A percentile compares a stretch with the other conserved stretches of the same genome.
These are phyloP conservation scores for Crucihimalaya himalaica DNA, from an alignment of 345 rosid species.

Conservation along the genomic window DNA sequence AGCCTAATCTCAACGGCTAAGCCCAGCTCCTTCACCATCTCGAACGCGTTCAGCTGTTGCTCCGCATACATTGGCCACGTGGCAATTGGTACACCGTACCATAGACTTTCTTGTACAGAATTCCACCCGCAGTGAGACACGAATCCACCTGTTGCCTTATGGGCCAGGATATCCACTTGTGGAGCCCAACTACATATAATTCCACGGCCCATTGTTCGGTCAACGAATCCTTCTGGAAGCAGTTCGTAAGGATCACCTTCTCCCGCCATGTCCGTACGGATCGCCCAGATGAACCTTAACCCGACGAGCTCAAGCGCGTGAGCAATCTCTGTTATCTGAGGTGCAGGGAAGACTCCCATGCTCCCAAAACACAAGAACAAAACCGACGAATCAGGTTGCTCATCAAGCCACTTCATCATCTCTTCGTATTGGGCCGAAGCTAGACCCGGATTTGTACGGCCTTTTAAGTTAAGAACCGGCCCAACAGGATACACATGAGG, in stretches of 20 bases:
- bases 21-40: slow-evolving; percentile 46
- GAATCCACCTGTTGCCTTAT: slow-evolving; percentile 56
- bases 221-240: slow-evolving; percentile 56
- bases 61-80: slow-evolving; percentile 60
- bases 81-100: slow-evolving; percentile 53
- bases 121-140: slow-evolving; percentile 80
- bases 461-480: slow-evolving; percentile 48
- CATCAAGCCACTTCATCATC: slow-evolving; percentile 51
- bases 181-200: slow-evolving; percentile 66
- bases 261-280: slow-evolving; percentile 34
- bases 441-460: slow-evolving; percentile 6
- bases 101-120: slow-evolving; percentile 50
- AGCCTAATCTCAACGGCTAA: slow-evolving; percentile 50
- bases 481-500: slow-evolving; percentile 50
- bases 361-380: slow-evolving; percentile 73
- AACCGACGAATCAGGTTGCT: slow-evolving; percentile 51
- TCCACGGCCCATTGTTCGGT: slow-evolving; percentile 46
- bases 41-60: slow-evolving; percentile 56
- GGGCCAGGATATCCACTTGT: slow-evolving; percentile 47
- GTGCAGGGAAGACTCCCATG: slow-evolving; percentile 52
- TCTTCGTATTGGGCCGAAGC: slow-evolving; percentile 3
- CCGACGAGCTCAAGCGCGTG: slow-evolving; percentile 49
- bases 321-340: slow-evolving; percentile 56
- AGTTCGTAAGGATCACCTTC: slow-evolving; percentile 38
- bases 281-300: slow-evolving; percentile 52